These are phyloP conservation scores for Penicillium nordicum DNA, from an alignment of 2,329 filamentous ascomycete genomes.

Conservation along the genomic window DNA sequence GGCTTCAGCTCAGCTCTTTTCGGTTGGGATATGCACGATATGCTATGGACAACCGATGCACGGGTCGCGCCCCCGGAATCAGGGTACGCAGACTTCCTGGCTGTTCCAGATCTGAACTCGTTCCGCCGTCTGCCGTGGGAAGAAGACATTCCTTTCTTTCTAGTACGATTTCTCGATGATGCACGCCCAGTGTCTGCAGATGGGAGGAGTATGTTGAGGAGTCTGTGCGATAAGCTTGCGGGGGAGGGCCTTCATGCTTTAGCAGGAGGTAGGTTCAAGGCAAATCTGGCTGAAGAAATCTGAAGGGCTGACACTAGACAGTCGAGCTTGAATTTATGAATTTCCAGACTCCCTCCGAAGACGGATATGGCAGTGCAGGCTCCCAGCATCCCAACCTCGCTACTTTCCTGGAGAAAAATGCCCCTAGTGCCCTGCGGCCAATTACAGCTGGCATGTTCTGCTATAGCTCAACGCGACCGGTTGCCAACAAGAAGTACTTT, in stretches of 20 bases:
- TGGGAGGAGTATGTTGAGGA: constrained; percentile 69
- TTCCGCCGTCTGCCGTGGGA: constrained; percentile 89
- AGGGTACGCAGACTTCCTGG: constrained; percentile 80
- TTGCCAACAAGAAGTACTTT: constrained; percentile 86
- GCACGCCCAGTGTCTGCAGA: constrained; percentile 69
- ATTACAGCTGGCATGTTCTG: constrained; percentile 92
- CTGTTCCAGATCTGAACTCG: constrained; percentile 69
- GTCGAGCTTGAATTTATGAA: constrained; percentile 80
- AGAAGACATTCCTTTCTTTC: constrained; percentile 75
- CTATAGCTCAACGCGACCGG: constrained; percentile 78
- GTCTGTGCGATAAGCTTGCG: constrained; percentile 63
- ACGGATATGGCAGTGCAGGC: constrained; percentile 58
- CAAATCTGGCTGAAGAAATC: background rate
- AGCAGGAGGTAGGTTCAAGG: constrained; percentile 67
- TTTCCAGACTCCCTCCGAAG: constrained; percentile 28
- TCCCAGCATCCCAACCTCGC: constrained; percentile 74
- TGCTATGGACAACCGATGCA: constrained; percentile 65
- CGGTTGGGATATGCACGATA: constrained; percentile 95
- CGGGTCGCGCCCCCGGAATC: constrained; percentile 80
- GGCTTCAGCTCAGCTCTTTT: constrained; percentile 92
- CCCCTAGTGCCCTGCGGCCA: constrained; percentile 67
- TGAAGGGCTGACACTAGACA: constrained; percentile 36
- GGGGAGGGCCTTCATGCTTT: constrained; percentile 70
- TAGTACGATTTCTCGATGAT: constrained; percentile 76
- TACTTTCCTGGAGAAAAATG: constrained; percentile 67